These are phyloP conservation scores for Cornus florida DNA, from an alignment of 148 eudicot species.

Conservation along the genomic window DNA sequence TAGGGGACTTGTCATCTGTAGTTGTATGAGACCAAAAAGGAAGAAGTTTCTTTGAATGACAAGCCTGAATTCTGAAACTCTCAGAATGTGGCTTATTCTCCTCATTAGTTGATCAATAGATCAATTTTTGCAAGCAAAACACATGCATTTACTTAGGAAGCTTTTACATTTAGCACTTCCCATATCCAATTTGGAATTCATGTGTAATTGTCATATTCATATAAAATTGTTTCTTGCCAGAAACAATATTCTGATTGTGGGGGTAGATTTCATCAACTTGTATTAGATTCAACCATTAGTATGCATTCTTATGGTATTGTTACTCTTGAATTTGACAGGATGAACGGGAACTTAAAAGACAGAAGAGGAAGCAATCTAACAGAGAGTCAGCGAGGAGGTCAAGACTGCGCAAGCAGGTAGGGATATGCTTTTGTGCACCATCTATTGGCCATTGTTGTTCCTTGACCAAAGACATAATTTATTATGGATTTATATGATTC, in stretches of 20 bases:
- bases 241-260: neutral
- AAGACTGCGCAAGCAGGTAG: slow-evolving; percentile 94
- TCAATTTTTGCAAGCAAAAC: no score
- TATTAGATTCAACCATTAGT: neutral
- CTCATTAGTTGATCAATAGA: no score
- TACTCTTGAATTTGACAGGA: slow-evolving; percentile 45
- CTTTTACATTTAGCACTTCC: neutral
- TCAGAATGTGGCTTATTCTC: no score
- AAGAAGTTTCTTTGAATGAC: neutral
- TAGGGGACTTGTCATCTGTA: neutral
- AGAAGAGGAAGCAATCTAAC: slow-evolving; percentile 92
- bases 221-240: neutral
- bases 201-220: neutral
- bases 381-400: slow-evolving; percentile 98
- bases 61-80: neutral
- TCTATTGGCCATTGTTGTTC: neutral
- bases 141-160: neutral
- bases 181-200: neutral
- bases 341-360: slow-evolving; percentile 84
- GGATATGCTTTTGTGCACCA: neutral
- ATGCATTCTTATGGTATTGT: neutral
- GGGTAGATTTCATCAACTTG: neutral
- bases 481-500: neutral
- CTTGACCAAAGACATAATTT: neutral
- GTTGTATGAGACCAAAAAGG: neutral